A percentile compares a stretch with the other conserved stretches of the same genome.
phyloP scores from a whole-genome alignment of 2,329 filamentous ascomycete genomes.

The Arthrinium phaeospermum region DNA sequence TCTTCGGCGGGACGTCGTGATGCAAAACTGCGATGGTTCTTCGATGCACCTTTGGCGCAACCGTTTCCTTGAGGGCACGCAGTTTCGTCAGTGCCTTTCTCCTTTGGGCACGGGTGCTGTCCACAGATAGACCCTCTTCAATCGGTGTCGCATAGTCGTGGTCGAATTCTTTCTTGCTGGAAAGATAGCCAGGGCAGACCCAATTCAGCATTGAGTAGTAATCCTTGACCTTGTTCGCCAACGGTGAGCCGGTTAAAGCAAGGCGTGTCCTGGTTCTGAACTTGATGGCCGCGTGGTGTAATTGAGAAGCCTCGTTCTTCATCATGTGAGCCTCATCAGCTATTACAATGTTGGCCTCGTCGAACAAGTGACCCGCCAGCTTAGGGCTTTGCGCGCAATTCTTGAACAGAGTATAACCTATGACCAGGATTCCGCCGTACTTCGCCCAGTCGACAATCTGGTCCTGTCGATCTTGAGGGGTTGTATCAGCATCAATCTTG shows the following conservation, averaged over 20 bases:
- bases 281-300: slow-evolving; percentile 58
- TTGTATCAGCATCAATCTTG: slow-evolving; percentile 55
- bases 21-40: slow-evolving; percentile 70
- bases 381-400: slow-evolving; percentile 39
- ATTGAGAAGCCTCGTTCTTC: slow-evolving; percentile 66
- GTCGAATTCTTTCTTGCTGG: slow-evolving; percentile 70
- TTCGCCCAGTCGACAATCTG: slow-evolving; percentile 64
- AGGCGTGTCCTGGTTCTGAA: slow-evolving; percentile 76
- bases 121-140: slow-evolving; percentile 68
- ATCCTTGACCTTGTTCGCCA: slow-evolving; percentile 83
- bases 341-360: slow-evolving; percentile 74
- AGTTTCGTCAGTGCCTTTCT: slow-evolving; percentile 70
- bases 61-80: slow-evolving; percentile 70
- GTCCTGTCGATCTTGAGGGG: slow-evolving; percentile 44
- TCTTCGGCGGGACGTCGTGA: slow-evolving; percentile 73
- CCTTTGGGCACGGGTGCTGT: slow-evolving; percentile 63
- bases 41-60: slow-evolving; percentile 80
- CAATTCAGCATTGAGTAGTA: slow-evolving; percentile 90
- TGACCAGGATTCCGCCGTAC: slow-evolving; percentile 74
- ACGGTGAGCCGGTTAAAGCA: slow-evolving; percentile 84
- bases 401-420: slow-evolving; percentile 76
- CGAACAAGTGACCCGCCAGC: slow-evolving; percentile 56
- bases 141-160: slow-evolving; percentile 76
- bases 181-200: slow-evolving; percentile 81
- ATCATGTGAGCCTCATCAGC: slow-evolving; percentile 85